Evolutionary conservation across 2,329 filamentous ascomycete genomes (phyloP), one percentile per base, ranked within the genome.

Genomic region (Arthrobotrys musiformis): DNA sequence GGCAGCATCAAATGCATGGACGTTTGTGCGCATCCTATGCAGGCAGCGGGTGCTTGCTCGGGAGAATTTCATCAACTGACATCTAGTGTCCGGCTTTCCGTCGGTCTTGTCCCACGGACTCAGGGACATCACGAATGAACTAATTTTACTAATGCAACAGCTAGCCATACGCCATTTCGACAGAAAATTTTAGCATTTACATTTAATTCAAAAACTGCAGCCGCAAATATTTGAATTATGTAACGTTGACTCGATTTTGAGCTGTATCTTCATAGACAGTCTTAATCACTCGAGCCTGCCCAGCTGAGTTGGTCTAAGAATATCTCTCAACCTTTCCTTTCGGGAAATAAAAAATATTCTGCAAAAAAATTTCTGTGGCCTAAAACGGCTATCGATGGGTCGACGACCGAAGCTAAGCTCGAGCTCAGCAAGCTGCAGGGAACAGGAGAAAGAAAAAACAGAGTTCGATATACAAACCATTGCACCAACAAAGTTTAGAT

Each of bases 31-130:
- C n/a, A n/a, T n/a, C n/a, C n/a, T n/a, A 58, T 58, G 54, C 54
- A 40, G 19, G 37, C 61, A 67, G 69, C 61, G 69, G 69, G 35
- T 60, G 61, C 52, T 66, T 66, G 69, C 69, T 73, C 69, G 69
- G 69, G 40, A 58, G 37, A 48, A 48, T 58, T 50, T 56, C 37
- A 46, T n/a, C n/a, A 67, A 46, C 52, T 73, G 69, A 67, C 69
- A 50, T 66, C 22, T 73, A 26, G 54, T 58, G 61, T 67, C 69
- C 69, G 69, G 61, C 40, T 37, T 66, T 62, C 60, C 69, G 69
- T 50, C 48, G 68, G 30, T 42, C 28, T 44, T 56, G 58, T 37
- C 48, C 58, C 58, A 30, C 62, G 37, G 48, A 72, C 44, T 50
- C 68, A 72, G 60, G 68, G 28, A 72, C 60, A 58, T 22, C 44